Evolutionary conservation across 2,329 filamentous ascomycete genomes (phyloP).

Genomic region (Pseudogymnoascus sp.): DNA sequence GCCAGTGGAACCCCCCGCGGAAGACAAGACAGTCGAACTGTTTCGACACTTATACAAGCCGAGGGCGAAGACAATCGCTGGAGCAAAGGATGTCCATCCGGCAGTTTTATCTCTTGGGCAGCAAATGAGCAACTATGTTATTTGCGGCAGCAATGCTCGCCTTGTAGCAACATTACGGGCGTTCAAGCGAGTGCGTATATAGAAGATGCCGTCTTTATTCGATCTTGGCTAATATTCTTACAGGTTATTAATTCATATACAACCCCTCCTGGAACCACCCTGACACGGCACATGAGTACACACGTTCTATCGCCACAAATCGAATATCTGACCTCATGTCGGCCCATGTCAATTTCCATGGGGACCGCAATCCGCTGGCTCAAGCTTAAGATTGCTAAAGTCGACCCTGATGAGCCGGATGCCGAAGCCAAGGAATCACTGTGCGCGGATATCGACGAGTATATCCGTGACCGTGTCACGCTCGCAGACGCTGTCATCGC

Average conservation of each 20-base stretch:
- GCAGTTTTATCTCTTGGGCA: constrained; percentile 77
- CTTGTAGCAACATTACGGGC: constrained; percentile 81
- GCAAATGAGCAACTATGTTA: constrained; percentile 71
- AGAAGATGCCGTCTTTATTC: background rate
- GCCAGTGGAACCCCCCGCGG: constrained; percentile 35
- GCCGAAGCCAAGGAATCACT: constrained; percentile 71
- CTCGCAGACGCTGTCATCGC: constrained; percentile 82
- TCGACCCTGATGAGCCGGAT: constrained; percentile 80
- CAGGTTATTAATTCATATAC: constrained; percentile 89
- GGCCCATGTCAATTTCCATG: constrained; percentile 95
- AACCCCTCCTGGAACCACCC: constrained; percentile 73
- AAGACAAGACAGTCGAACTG: constrained; percentile 60
- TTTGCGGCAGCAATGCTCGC: constrained; percentile 82
- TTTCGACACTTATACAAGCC: constrained; percentile 79
- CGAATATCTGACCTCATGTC: constrained; percentile 83
- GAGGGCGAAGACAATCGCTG: constrained; percentile 54
- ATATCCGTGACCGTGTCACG: constrained; percentile 83
- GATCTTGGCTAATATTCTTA: constrained; percentile 10
- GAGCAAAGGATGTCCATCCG: constrained; percentile 71
- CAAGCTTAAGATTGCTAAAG: constrained; percentile 83
- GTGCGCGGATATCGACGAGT: constrained; percentile 73
- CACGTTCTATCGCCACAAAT: constrained; percentile 92
- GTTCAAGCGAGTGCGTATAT: constrained; percentile 65
- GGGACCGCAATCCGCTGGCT: constrained; percentile 93
- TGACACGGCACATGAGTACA: constrained; percentile 83